phyloP scores from a whole-genome alignment of 768 basidiomycete genomes.

The Clitopilus hobsonii region DNA sequence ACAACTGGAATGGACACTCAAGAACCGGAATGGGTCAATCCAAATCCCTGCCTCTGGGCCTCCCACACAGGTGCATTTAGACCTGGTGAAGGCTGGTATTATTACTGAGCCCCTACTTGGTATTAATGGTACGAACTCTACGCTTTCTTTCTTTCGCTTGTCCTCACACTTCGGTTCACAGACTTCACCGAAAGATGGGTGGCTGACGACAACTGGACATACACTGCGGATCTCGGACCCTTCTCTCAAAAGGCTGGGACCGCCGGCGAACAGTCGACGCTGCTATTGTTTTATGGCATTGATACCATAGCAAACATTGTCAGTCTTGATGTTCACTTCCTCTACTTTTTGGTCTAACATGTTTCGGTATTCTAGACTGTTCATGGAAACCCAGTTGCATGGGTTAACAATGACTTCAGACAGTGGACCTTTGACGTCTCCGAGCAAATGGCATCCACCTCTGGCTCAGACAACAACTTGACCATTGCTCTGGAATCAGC shows the following conservation, averaged over 20 bases:
- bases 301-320: conserved; percentile 57
- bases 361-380: conserved; percentile 34
- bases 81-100: conserved; percentile 45
- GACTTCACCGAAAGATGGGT: conserved; percentile 56
- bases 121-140: conserved; percentile 41
- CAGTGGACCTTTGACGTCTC: conserved; percentile 52
- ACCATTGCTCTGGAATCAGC: conserved; percentile 52
- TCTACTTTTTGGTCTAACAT: not conserved
- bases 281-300: conserved; percentile 53
- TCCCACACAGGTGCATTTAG: conserved; percentile 51
- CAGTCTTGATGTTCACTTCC: conserved; percentile 10
- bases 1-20: conserved; percentile 45
- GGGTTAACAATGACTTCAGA: conserved; percentile 55
- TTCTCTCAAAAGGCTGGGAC: conserved; percentile 23
- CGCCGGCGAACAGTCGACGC: conserved; percentile 20
- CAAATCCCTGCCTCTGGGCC: conserved; percentile 47
- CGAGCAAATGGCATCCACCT: conserved; percentile 27
- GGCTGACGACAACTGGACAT: conserved; percentile 54
- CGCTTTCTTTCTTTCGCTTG: not conserved
- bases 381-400: conserved; percentile 45
- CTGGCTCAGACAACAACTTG: conserved; percentile 33
- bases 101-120: conserved; percentile 51
- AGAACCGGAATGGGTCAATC: conserved; percentile 49
- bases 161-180: conserved; percentile 10
- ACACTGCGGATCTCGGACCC: conserved; percentile 48